Conservation (phyloP, 2,329 filamentous ascomycete genomes). For the Aspergillus amoenus region DNA sequence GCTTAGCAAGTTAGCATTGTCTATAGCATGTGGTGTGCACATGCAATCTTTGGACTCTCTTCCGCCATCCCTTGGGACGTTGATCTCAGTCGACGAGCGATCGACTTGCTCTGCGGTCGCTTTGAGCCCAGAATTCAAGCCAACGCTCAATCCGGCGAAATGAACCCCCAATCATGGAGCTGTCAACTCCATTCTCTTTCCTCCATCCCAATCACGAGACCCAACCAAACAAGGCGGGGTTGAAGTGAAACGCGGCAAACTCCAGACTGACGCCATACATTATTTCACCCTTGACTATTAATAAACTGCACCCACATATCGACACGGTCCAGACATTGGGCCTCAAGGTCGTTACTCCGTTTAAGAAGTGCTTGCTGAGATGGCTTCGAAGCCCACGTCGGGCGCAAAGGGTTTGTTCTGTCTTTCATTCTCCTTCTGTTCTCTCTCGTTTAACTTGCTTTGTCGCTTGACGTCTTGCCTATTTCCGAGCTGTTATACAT, state of each 20-base stretch:
- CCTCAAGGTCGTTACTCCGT: not conserved
- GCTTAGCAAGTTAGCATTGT: not conserved
- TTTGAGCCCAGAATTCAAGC: conserved; percentile 4
- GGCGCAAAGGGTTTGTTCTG: conserved; percentile 19
- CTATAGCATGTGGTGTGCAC: not conserved
- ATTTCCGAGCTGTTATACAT: not conserved
- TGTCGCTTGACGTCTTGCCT: not conserved
- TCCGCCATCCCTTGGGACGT: not conserved
- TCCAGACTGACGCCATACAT: conserved; percentile 25
- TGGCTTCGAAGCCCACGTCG: conserved; percentile 13
- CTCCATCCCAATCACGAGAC: conserved; percentile 13
- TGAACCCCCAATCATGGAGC: not conserved
- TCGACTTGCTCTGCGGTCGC: not conserved
- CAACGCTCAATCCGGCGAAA: not conserved
- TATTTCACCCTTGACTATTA: conserved; percentile 19
- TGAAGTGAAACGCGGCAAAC: conserved; percentile 4
- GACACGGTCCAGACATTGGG: conserved; percentile 4
- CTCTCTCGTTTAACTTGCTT: not conserved
- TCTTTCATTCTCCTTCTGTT: not conserved
- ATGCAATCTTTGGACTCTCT: not conserved
- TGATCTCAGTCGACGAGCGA: not conserved
- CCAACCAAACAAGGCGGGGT: conserved; percentile 15
- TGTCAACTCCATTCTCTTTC: not conserved
- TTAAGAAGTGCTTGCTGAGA: not conserved
- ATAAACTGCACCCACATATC: conserved; percentile 14